These are phyloP conservation scores for Suaeda aralocaspica DNA, from an alignment of 148 eudicot species.

Conservation along the genomic window DNA sequence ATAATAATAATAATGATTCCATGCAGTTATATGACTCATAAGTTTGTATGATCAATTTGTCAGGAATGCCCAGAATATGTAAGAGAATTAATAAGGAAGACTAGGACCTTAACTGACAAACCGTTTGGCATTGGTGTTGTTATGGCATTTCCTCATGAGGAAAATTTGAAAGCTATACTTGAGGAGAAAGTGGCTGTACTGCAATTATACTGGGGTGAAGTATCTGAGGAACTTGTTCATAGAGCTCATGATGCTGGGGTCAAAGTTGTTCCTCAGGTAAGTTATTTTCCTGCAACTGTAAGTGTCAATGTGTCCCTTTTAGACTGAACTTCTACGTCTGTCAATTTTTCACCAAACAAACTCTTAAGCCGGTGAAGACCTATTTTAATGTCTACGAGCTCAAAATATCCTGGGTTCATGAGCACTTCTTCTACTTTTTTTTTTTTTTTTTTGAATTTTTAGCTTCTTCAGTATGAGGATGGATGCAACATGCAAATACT, in stretches of 20 bases:
- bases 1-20: not conserved
- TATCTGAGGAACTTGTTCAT: conserved; percentile 58
- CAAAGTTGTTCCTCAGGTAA: conserved; percentile 89
- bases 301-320: not conserved
- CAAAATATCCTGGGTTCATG: too few species aligned
- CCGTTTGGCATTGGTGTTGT: conserved; percentile 87
- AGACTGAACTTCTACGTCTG: too few species aligned
- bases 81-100: conserved; percentile 80
- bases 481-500: not conserved
- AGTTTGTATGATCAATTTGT: conserved; percentile 9
- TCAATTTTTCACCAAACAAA: too few species aligned
- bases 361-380: too few species aligned
- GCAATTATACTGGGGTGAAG: conserved; percentile 91
- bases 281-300: not conserved
- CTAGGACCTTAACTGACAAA: conserved; percentile 65
- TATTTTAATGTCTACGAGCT: too few species aligned
- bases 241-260: conserved; percentile 84
- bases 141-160: conserved; percentile 85
- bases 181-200: conserved; percentile 82
- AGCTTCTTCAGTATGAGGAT: too few species aligned
- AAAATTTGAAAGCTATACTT: conserved; percentile 70
- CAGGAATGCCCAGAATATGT: conserved; percentile 85
- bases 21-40: not conserved
- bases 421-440: too few species aligned
- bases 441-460: too few species aligned